Evolutionary conservation across 257 asterid species (phyloP), one percentile per base, ranked within the genome.

Genomic region (Phtheirospermum japonicum): DNA sequence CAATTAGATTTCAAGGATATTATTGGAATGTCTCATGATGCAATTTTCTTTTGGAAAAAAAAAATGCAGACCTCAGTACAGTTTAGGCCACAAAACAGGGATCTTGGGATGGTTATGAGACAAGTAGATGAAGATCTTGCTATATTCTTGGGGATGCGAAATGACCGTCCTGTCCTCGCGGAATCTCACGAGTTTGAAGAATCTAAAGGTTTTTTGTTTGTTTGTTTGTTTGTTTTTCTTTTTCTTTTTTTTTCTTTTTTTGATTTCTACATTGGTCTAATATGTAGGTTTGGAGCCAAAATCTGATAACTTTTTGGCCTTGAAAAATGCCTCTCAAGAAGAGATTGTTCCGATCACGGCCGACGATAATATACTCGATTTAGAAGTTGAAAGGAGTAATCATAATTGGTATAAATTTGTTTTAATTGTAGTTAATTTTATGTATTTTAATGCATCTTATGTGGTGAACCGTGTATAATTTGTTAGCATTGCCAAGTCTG

Each of bases 91-190:
- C 86, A 82, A 23, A 84, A 77, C 60, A 84, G 89, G 77, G 85
- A 79, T 66, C 84, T 86, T 68, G 94, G 88, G 65, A 79, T 81
- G 94, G 85, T 81, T 49, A 79, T 82, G 94, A 89, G 85, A 73
- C 89, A 86, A 66, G 94, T 86, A 12, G 95, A 89, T 61, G 94
- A 85, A 72, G 82, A 85, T 78, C 86, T 87, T 61, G 88, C 92
- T 52, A 63, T 79, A 45, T 89, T 85, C 69, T 73, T 73, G 75
- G 80, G 77, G 65, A 67, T 73, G 42, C 55, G 48, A n/a, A 76
- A 55, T 13, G 75, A 66, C 7, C 63, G n/a, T 45, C 7, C 52
- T 45, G 52, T 18, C 52, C 52, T 16, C 5, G 52, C 9, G 2
- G 52, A 45, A 3, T 45, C 52, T 6, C 9, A 14, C n/a, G 52